phyloP scores from a whole-genome alignment of 352 stramenopile genomes.

The Phytopythium cucurbitacearum region DNA sequence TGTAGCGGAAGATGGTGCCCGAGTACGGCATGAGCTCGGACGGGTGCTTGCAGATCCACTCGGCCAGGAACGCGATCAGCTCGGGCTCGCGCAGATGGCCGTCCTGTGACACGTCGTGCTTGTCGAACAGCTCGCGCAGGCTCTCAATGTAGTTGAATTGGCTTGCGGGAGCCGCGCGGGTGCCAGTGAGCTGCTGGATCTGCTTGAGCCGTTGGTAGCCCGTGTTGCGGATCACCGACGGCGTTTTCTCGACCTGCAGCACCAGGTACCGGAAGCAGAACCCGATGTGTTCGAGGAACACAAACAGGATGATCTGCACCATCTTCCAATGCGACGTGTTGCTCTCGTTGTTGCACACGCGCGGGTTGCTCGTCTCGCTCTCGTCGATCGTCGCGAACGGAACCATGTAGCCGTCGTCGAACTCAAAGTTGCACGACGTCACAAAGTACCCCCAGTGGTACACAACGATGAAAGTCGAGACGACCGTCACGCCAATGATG shows the following conservation, averaged over 20 bases:
- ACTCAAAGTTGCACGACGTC: conserved; percentile 72
- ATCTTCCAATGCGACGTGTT: conserved; percentile 49
- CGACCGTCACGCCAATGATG: conserved; percentile 80
- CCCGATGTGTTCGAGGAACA: conserved; percentile 75
- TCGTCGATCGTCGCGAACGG: conserved; percentile 59
- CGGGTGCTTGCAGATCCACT: conserved; percentile 83
- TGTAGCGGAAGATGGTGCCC: conserved; percentile 83
- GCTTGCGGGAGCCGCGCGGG: conserved; percentile 40
- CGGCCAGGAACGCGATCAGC: conserved; percentile 66
- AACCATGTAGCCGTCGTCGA: conserved; percentile 65
- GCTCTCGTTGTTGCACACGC: conserved; percentile 40
- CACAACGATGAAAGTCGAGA: conserved; percentile 76
- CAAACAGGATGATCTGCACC: conserved; percentile 79
- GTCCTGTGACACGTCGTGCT: conserved; percentile 62
- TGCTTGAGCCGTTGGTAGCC: conserved; percentile 76
- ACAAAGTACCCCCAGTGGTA: conserved; percentile 84
- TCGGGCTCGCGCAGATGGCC: conserved; percentile 66
- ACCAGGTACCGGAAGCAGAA: conserved; percentile 86
- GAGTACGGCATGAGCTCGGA: conserved; percentile 75
- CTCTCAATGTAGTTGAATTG: conserved; percentile 86
- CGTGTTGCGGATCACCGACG: conserved; percentile 64
- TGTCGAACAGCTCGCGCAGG: conserved; percentile 76
- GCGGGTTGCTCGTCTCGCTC: conserved; percentile 22
- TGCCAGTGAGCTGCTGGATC: conserved; percentile 69
- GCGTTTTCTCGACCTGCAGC: conserved; percentile 71